phyloP scores from a whole-genome alignment of 2,329 filamentous ascomycete species.

The Diaporthe destruens region DNA sequence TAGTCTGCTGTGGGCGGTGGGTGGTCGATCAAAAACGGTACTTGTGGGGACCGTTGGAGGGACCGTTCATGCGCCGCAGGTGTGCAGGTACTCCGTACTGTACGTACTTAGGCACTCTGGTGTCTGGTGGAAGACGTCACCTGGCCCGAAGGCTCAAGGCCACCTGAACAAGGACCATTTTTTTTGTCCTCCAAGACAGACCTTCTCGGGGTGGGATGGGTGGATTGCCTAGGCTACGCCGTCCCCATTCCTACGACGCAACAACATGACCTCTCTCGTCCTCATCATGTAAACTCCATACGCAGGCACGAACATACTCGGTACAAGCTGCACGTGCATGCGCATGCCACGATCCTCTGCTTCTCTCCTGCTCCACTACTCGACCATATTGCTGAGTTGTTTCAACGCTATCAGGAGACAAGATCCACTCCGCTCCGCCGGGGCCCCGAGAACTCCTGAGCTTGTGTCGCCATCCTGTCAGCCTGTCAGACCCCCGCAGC shows the following conservation, averaged over 20 bases:
- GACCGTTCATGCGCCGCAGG: constrained; percentile 12
- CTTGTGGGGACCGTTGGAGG: constrained; percentile 19
- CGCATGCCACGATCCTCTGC: constrained; percentile 17
- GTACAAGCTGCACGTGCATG: too few relatives aligned
- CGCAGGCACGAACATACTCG: neutral
- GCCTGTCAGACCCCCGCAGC: constrained; percentile 4
- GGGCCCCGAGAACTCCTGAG: constrained; percentile 25
- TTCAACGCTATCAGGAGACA: constrained; percentile 27
- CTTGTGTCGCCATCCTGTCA: constrained; percentile 29
- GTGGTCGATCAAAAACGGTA: constrained; percentile 9
- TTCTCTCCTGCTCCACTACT: constrained; percentile 23
- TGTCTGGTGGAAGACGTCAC: constrained; percentile 6
- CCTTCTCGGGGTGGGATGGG: neutral
- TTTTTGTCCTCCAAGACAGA: constrained; percentile 1
- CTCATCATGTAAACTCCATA: neutral
- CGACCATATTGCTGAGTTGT: constrained; percentile 29
- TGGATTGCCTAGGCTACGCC: neutral
- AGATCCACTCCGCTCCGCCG: constrained; percentile 13
- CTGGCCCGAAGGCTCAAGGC: constrained; percentile 10
- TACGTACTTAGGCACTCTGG: neutral
- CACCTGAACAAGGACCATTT: constrained; percentile 19
- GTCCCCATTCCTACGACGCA: constrained; percentile 1
- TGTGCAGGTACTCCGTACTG: neutral
- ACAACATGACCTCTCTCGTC: neutral
- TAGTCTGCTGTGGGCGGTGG: neutral